Conservation (phyloP, 2,329 filamentous ascomycete species). For the Fusarium sp. region DNA sequence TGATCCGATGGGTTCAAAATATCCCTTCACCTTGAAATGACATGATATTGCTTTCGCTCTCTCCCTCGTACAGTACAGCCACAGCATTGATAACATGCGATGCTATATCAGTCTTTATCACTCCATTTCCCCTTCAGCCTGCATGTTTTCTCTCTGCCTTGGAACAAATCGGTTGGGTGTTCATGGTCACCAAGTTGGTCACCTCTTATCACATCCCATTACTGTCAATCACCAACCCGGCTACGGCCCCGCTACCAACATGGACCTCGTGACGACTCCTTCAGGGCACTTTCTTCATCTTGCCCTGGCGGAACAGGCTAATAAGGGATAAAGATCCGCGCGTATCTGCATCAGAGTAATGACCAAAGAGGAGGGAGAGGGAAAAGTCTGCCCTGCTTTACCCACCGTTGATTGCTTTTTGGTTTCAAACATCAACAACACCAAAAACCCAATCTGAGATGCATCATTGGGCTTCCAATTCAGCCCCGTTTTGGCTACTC, state of each 20-base stretch:
- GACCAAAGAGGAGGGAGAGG: constrained; percentile 8
- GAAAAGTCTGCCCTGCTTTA: constrained; percentile 25
- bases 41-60: constrained; percentile 20
- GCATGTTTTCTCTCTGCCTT: constrained; percentile 12
- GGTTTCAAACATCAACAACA: constrained; percentile 31
- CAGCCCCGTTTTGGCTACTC: constrained; percentile 2
- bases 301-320: constrained; percentile 34
- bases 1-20: constrained; percentile 34
- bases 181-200: constrained; percentile 25
- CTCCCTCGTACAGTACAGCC: constrained; percentile 1
- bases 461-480: constrained; percentile 27
- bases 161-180: constrained; percentile 23
- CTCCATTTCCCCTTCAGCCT: constrained; percentile 10
- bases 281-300: constrained; percentile 27
- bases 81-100: constrained; percentile 21
- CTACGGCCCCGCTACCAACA: constrained; percentile 37
- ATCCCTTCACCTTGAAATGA: constrained; percentile 15
- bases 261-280: constrained; percentile 40
- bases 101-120: constrained; percentile 18
- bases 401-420: constrained; percentile 20
- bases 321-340: constrained; percentile 34
- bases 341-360: constrained; percentile 21
- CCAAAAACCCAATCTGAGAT: constrained; percentile 25
- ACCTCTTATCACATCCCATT: constrained; percentile 37
- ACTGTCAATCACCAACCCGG: constrained; percentile 26